Evolutionary conservation across 1,284 basidiomycete species (phyloP).

Genomic region (Rhodotorula sp.): DNA sequence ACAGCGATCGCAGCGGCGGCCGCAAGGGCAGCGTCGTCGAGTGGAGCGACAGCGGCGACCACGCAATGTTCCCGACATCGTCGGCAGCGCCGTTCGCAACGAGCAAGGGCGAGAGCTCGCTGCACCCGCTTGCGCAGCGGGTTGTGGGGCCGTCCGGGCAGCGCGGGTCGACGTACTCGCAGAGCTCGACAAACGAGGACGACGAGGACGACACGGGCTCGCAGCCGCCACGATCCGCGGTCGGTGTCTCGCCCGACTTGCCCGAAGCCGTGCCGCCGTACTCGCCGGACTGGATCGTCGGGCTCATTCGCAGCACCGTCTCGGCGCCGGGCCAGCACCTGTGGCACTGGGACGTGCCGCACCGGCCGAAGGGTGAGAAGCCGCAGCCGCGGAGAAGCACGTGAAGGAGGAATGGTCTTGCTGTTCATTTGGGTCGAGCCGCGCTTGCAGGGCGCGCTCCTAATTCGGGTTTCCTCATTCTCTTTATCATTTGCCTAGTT

Average conservation of each 20-base stretch:
- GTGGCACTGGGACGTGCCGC: constrained; percentile 15
- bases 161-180: constrained; percentile 1
- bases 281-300: constrained; percentile 29
- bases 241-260: neutral
- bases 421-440: neutral
- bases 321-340: constrained; percentile 1
- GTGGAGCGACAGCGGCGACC: constrained; percentile 1
- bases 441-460: no score
- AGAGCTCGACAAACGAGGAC: constrained; percentile 5
- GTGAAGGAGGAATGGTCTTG: neutral
- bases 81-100: constrained; percentile 18
- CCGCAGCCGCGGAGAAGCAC: neutral
- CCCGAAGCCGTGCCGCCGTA: constrained; percentile 16
- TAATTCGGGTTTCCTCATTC: no score
- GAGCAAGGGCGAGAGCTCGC: constrained; percentile 2
- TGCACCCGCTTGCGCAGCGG: neutral
- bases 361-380: neutral
- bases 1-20: constrained; percentile 2
- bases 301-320: constrained; percentile 20
- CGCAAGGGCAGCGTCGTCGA: constrained; percentile 1
- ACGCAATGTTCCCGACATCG: constrained; percentile 5
- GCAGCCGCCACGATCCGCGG: neutral
- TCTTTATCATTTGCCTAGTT: no score
- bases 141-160: neutral
- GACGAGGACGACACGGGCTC: constrained; percentile 4